A percentile compares a stretch with the other conserved stretches of the same genome.
These are phyloP conservation scores for Penicillium sp. DNA, from an alignment of 2,329 filamentous ascomycete species.

Conservation along the genomic window DNA sequence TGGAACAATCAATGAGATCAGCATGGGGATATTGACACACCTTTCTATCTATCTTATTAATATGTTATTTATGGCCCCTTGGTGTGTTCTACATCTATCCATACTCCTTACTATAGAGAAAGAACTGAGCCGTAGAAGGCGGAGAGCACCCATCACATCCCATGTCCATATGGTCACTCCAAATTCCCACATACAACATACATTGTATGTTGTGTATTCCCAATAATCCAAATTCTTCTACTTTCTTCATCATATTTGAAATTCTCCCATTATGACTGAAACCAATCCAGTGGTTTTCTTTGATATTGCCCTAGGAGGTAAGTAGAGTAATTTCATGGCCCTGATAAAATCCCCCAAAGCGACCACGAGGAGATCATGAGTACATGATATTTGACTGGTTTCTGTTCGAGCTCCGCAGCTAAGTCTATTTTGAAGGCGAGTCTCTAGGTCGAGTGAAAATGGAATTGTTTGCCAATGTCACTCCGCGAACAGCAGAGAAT, in stretches of 20 bases:
- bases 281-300: slow-evolving; percentile 51
- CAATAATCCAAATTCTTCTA: background rate
- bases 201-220: no score
- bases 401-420: background rate
- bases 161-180: no score
- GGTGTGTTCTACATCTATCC: no score
- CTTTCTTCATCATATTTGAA: background rate
- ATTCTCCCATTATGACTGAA: slow-evolving; percentile 10
- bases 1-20: no score
- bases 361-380: no score
- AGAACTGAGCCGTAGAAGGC: background rate
- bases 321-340: slow-evolving; percentile 10
- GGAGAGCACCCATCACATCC: no score
- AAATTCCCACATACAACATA: no score
- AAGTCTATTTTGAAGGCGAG: slow-evolving; percentile 61
- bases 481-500: slow-evolving; percentile 89
- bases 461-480: slow-evolving; percentile 81
- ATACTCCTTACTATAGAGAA: no score
- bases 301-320: slow-evolving; percentile 50
- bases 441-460: slow-evolving; percentile 84
- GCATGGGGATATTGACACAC: no score
- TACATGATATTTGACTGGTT: background rate
- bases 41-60: no score
- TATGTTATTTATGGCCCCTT: no score
- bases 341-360: no score